phyloP scores from a whole-genome alignment of 139 green algal species.

The Chlamydomonas applanata region DNA sequence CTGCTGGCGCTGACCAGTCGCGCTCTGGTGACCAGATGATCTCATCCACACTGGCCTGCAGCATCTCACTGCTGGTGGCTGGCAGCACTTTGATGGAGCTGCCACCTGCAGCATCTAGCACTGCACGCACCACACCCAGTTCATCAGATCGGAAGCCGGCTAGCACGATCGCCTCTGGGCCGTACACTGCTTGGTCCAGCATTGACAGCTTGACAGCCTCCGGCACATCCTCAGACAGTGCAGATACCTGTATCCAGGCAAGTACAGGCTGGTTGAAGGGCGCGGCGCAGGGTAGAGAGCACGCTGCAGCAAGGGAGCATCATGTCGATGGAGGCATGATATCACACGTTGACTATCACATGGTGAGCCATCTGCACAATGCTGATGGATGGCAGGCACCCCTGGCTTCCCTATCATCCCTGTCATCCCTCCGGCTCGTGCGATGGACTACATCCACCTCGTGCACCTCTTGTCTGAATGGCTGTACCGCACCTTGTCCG shows the following conservation, averaged over 20 bases:
- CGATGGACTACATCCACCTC: too few species aligned
- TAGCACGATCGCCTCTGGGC: constrained; percentile 47
- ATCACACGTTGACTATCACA: too few species aligned
- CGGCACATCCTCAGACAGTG: constrained; percentile 4
- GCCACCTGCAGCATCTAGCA: constrained; percentile 41
- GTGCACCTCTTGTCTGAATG: too few species aligned
- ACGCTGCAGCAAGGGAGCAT: too few species aligned
- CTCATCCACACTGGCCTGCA: constrained; percentile 35
- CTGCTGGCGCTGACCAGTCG: constrained; percentile 40
- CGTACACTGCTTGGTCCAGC: constrained; percentile 23
- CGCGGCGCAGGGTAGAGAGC: too few species aligned
- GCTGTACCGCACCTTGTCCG: not conserved
- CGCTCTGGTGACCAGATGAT: constrained; percentile 30
- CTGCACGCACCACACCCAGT: constrained; percentile 39
- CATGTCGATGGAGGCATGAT: too few species aligned
- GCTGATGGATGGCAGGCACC: too few species aligned
- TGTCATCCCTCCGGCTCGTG: too few species aligned
- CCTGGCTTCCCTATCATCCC: too few species aligned
- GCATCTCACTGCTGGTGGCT: constrained; percentile 15
- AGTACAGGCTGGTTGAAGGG: too few species aligned
- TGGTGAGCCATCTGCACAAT: too few species aligned
- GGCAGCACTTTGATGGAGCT: constrained; percentile 36
- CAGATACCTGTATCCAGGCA: not conserved
- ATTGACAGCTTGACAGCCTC: constrained; percentile 2
- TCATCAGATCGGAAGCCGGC: constrained; percentile 57